Percentiles rank a stretch among this genome's conserved stretches.
phyloP scores from a whole-genome alignment of 176 grass and related monocot genomes.

The Phoenix dactylifera region DNA sequence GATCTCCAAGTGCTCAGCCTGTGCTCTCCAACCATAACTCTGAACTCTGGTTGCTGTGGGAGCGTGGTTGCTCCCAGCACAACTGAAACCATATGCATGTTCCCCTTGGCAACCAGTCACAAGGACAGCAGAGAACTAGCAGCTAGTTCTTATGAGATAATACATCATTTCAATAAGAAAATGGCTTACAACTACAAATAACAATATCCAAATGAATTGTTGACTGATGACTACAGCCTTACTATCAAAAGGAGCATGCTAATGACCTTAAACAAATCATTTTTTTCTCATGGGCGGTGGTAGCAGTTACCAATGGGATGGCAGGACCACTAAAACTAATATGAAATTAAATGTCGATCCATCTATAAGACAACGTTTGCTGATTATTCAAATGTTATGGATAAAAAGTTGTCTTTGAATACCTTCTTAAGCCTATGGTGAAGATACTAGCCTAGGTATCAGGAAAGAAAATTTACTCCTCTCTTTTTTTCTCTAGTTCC shows the following conservation, averaged over 20 bases:
- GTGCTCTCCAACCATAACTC: no score
- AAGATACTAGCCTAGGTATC: not conserved
- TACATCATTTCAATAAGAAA: not conserved
- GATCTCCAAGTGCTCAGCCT: no score
- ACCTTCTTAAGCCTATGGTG: not conserved
- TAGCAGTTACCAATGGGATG: not conserved
- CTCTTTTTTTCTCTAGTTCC: not conserved
- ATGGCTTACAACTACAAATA: not conserved
- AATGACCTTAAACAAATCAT: not conserved
- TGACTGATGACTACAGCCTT: not conserved
- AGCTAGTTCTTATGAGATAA: not conserved
- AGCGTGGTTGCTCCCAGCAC: no score
- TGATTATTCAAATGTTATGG: not conserved
- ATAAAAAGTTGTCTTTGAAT: conserved; percentile 2
- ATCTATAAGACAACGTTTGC: not conserved
- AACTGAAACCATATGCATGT: no score
- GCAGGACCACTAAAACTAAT: conserved; percentile 2
- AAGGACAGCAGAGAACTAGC: no score
- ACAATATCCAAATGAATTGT: not conserved
- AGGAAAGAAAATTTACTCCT: not conserved
- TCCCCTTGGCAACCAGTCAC: no score
- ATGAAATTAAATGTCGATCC: not conserved
- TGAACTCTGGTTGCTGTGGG: no score
- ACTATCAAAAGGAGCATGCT: not conserved
- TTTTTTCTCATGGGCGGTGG: conserved; percentile 1